phyloP scores from a whole-genome alignment of 352 stramenopile species.

The Phytophthora aleatoria region DNA sequence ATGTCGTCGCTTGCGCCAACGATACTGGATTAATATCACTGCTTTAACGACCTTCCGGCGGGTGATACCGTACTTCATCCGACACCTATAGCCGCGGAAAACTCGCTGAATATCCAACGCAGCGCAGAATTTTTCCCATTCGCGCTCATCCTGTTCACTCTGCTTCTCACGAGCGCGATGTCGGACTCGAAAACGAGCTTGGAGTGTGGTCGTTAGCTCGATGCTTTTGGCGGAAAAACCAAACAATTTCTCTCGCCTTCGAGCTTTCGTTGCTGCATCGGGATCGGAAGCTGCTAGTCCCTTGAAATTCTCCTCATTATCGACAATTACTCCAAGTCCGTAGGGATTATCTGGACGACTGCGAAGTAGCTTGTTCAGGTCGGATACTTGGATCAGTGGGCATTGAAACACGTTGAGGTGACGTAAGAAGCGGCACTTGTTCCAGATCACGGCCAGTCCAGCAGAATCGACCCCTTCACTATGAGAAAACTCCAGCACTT shows the following conservation, averaged over 20 bases:
- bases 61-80: slow-evolving; percentile 48
- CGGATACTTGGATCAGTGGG: slow-evolving; percentile 28
- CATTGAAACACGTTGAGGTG: slow-evolving; percentile 58
- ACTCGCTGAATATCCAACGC: slow-evolving; percentile 69
- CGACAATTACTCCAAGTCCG: slow-evolving; percentile 54
- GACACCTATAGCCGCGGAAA: slow-evolving; percentile 44
- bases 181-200: slow-evolving; percentile 46
- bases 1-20: slow-evolving; percentile 54
- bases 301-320: slow-evolving; percentile 41
- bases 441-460: slow-evolving; percentile 37
- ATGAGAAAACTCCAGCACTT: slow-evolving; percentile 48
- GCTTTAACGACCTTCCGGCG: slow-evolving; percentile 37
- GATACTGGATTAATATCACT: slow-evolving; percentile 63
- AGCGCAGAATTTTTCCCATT: slow-evolving; percentile 57
- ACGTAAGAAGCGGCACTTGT: slow-evolving; percentile 47
- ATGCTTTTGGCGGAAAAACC: slow-evolving; percentile 20
- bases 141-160: slow-evolving; percentile 22
- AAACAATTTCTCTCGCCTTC: slow-evolving; percentile 39
- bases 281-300: slow-evolving; percentile 51
- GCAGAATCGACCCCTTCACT: slow-evolving; percentile 35
- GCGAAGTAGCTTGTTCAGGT: slow-evolving; percentile 35
- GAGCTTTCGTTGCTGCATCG: slow-evolving; percentile 37
- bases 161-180: slow-evolving; percentile 33
- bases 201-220: slow-evolving; percentile 45
- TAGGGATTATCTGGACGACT: slow-evolving; percentile 56